These are phyloP conservation scores for Clavariopsis aquatica DNA, from an alignment of 495 filamentous ascomycete genomes.

Conservation along the genomic window DNA sequence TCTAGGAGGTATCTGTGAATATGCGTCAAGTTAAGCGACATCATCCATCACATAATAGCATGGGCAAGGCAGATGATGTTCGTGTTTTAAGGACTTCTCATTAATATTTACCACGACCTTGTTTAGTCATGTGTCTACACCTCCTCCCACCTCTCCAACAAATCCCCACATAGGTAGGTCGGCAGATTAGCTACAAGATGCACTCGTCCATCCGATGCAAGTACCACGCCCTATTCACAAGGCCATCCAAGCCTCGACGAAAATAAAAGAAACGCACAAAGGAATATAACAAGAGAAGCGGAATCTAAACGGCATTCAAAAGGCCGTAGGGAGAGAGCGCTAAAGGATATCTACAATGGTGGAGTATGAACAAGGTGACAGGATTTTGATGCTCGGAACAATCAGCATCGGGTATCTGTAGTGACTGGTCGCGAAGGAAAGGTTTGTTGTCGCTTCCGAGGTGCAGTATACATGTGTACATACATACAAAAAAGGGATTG, in stretches of 20 bases:
- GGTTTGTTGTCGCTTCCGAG: conserved; percentile 6
- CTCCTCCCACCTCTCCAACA: neutral
- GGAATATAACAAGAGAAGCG: conserved; percentile 14
- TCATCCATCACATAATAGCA: too few species aligned
- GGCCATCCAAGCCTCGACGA: conserved; percentile 3
- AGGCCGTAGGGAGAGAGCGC: neutral
- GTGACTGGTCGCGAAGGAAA: conserved; percentile 33
- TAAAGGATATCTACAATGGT: conserved; percentile 18
- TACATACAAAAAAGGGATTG: conserved; percentile 6
- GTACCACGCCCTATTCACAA: conserved; percentile 16
- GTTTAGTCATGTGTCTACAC: neutral
- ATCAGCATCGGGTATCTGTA: conserved; percentile 38
- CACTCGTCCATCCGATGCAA: conserved; percentile 10
- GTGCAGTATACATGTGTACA: neutral
- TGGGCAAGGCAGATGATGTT: too few species aligned
- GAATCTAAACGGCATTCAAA: neutral
- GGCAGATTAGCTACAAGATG: conserved; percentile 26
- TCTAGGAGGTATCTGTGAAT: too few species aligned
- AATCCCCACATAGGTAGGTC: neutral
- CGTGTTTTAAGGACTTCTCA: conserved; percentile 14
- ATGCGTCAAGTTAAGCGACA: too few species aligned
- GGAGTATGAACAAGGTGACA: neutral
- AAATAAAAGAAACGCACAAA: conserved; percentile 5
- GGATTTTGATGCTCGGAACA: conserved; percentile 2
- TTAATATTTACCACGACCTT: conserved; percentile 22